Percentiles rank a stretch among this genome's conserved stretches.
Conservation (phyloP, 116 monocot species). For the Dioscorea cayenensis region DNA sequence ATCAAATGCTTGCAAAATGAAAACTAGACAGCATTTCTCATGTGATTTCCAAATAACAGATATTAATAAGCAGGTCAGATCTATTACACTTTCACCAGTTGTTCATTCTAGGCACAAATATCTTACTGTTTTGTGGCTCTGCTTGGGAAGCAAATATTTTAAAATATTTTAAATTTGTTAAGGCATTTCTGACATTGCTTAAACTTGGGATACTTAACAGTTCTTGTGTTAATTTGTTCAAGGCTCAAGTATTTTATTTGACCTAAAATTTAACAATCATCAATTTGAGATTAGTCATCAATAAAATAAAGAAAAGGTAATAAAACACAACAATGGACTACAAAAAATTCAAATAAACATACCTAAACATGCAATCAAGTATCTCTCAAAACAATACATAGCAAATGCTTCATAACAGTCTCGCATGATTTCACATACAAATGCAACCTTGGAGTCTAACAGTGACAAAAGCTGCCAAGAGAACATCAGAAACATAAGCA, state of each 20-base stretch:
- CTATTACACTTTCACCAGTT: too few relatives aligned
- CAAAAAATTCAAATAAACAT: constrained; percentile 6
- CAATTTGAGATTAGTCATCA: constrained; percentile 1
- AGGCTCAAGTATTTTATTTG: not conserved
- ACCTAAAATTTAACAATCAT: not conserved
- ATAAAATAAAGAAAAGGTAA: not conserved
- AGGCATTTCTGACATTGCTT: not conserved
- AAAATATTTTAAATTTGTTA: not conserved
- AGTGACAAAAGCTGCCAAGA: constrained; percentile 77
- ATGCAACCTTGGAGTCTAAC: constrained; percentile 61
- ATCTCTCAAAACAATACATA: constrained; percentile 97
- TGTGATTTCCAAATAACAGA: too few relatives aligned
- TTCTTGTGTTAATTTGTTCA: not conserved
- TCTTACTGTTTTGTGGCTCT: too few relatives aligned
- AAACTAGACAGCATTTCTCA: too few relatives aligned
- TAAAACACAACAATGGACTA: not conserved
- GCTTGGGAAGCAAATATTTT: too few relatives aligned
- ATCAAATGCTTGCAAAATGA: too few relatives aligned
- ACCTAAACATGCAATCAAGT: constrained; percentile 96
- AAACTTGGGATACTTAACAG: not conserved
- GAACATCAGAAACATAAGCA: not conserved
- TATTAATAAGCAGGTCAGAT: too few relatives aligned
- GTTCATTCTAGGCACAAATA: too few relatives aligned
- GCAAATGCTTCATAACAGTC: constrained; percentile 99
- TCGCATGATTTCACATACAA: constrained; percentile 86